phyloP scores from a whole-genome alignment of 2,329 filamentous ascomycete genomes.

The Nemania serpens region DNA sequence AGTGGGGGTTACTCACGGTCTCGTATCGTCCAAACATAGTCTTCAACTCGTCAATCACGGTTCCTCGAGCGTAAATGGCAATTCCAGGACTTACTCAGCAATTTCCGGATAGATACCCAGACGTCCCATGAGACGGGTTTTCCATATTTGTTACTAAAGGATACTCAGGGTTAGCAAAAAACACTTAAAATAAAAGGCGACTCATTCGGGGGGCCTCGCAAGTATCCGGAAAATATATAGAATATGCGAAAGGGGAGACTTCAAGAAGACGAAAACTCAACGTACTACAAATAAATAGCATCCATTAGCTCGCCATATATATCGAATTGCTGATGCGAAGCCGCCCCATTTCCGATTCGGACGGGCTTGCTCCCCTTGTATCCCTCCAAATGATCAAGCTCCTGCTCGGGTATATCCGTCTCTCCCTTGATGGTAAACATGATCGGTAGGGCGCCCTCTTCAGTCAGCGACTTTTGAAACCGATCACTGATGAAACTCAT shows the following conservation, averaged over 20 bases:
- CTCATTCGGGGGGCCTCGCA: too few relatives aligned
- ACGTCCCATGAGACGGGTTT: slow-evolving; percentile 78
- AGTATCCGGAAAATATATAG: too few relatives aligned
- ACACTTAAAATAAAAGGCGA: too few relatives aligned
- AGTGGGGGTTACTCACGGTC: slow-evolving; percentile 46
- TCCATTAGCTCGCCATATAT: slow-evolving; percentile 83
- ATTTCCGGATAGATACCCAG: slow-evolving; percentile 71
- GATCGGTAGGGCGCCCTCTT: slow-evolving; percentile 70
- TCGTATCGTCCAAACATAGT: slow-evolving; percentile 72
- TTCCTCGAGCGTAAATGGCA: neutral
- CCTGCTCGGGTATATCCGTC: slow-evolving; percentile 73
- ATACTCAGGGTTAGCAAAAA: neutral
- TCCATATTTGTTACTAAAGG: slow-evolving; percentile 68
- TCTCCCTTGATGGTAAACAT: slow-evolving; percentile 82
- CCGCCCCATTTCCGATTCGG: slow-evolving; percentile 76
- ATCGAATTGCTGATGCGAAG: slow-evolving; percentile 76
- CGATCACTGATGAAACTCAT: slow-evolving; percentile 78
- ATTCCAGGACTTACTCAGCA: slow-evolving; percentile 54
- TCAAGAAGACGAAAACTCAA: neutral
- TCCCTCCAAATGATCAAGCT: slow-evolving; percentile 72
- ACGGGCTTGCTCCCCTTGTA: slow-evolving; percentile 74
- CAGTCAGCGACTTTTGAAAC: slow-evolving; percentile 63
- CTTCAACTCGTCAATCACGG: slow-evolving; percentile 42
- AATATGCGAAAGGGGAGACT: too few relatives aligned
- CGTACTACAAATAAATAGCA: slow-evolving; percentile 69